phyloP scores from a whole-genome alignment of 2,329 filamentous ascomycete genomes.

The Penicillium sp. region DNA sequence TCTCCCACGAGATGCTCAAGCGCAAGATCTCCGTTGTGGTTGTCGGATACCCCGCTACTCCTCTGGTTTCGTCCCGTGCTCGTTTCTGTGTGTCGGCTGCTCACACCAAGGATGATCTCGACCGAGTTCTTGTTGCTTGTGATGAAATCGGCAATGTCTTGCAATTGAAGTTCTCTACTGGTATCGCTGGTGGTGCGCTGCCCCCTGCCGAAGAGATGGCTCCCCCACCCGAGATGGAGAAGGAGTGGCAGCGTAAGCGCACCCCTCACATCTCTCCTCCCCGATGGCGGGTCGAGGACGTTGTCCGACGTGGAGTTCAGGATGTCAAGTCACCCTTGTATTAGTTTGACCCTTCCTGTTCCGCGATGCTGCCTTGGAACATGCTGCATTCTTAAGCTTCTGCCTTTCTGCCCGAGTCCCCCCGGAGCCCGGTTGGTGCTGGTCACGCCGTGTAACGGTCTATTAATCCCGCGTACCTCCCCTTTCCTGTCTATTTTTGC shows the following conservation, averaged over 20 bases:
- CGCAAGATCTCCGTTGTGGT: constrained; percentile 97
- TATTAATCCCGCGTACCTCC: constrained; percentile 9
- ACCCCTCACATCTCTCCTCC: constrained; percentile 62
- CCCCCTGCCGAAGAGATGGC: constrained; percentile 71
- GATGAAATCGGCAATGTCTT: constrained; percentile 90
- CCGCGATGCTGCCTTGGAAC: constrained; percentile 16
- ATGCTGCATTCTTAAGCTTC: constrained; percentile 13
- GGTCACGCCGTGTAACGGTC: constrained; percentile 33
- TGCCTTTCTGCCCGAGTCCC: constrained; percentile 7
- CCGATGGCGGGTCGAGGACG: constrained; percentile 75
- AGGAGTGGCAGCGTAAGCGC: constrained; percentile 59
- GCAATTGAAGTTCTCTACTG: constrained; percentile 96
- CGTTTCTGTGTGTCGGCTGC: constrained; percentile 95
- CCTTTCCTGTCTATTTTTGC: constrained; percentile 1
- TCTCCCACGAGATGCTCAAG: constrained; percentile 97
- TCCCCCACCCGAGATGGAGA: constrained; percentile 64
- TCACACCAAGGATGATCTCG: constrained; percentile 97
- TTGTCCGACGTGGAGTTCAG: constrained; percentile 70
- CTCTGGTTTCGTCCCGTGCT: constrained; percentile 88
- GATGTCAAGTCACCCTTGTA: constrained; percentile 73
- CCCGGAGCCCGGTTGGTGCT: constrained; percentile 34
- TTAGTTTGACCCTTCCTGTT: constrained; percentile 42
- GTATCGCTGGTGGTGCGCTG: constrained; percentile 83
- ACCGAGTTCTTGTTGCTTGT: constrained; percentile 82
- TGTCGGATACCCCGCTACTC: constrained; percentile 94